phyloP scores from a whole-genome alignment of 202 grass and related monocot species.

The Zoysia matrella region DNA sequence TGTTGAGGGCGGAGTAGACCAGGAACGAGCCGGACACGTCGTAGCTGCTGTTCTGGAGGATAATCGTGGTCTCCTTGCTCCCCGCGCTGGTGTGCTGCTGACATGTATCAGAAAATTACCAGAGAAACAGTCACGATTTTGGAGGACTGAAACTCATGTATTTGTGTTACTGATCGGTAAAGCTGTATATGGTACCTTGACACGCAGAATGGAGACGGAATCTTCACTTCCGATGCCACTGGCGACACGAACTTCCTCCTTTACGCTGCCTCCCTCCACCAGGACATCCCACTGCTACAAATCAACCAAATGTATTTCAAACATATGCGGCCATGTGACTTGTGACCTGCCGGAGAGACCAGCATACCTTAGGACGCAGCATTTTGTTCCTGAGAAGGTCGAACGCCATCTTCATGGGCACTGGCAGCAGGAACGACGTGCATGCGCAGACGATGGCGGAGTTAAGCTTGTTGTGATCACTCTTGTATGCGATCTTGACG shows the following conservation, averaged over 20 bases:
- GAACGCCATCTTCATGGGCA: slow-evolving; percentile 44
- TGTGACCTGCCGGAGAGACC: not conserved
- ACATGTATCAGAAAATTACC: not conserved
- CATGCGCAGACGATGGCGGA: slow-evolving; percentile 42
- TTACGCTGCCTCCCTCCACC: slow-evolving; percentile 36
- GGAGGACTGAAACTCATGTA: not conserved
- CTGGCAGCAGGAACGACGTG: slow-evolving; percentile 51
- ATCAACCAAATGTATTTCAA: not conserved
- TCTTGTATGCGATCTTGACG: slow-evolving; percentile 54
- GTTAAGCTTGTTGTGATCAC: not conserved
- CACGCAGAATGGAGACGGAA: slow-evolving; percentile 54
- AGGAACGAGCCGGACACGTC: slow-evolving; percentile 54
- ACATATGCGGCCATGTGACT: not conserved
- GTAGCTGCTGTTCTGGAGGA: slow-evolving; percentile 63
- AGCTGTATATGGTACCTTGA: slow-evolving; percentile 45
- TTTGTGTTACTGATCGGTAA: not conserved
- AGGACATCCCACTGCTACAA: slow-evolving; percentile 67
- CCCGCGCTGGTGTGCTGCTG: not conserved
- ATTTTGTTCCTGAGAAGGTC: slow-evolving; percentile 51
- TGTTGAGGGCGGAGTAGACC: slow-evolving; percentile 55
- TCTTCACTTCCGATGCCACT: slow-evolving; percentile 40
- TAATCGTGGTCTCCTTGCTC: slow-evolving; percentile 32
- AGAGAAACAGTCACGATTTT: not conserved
- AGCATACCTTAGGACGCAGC: slow-evolving; percentile 52
- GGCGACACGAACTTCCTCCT: slow-evolving; percentile 54